Evolutionary conservation across 2,329 filamentous ascomycete species (phyloP), one percentile per base, ranked within the genome.

Genomic region (Fusarium tricinctum): DNA sequence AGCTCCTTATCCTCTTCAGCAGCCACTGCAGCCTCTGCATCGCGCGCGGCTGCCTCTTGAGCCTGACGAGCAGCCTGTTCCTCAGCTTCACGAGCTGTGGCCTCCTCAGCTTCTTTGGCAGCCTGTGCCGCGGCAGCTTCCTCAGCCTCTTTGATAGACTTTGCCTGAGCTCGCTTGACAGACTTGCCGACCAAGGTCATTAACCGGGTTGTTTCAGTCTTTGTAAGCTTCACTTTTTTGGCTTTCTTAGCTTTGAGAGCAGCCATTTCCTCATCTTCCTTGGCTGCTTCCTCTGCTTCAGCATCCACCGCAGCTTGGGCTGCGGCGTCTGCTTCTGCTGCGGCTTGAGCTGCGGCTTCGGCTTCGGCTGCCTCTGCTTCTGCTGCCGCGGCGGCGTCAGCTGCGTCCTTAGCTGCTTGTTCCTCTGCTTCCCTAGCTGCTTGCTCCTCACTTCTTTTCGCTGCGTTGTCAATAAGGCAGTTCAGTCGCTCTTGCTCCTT

Each of bases 181-280:
- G 64, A 53, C 20, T 69, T 68, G 10, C 66, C 66, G 7, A 71
- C 60, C 15, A 74, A 53, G 28, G 61, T 23, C 19, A 68, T 67
- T 15, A 74, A 57, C n/a, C 72, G 68, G 30, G 70, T 50, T 15
- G 59, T 68, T 19, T 74, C 72, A 26, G 54, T 67, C 46, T 72
- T 74, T 4, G 40, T 55, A 12, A 74, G 58, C 39, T 74, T 74
- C 39, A 69, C 70, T 58, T 80, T 80, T 72, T 83, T 84, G 32
- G 69, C 64, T 42, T 73, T 74, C 58, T 74, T 74, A 13, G 63
- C 67, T 47, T 67, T 71, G 5, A 74, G 45, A 12, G 49, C 38
- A 10, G 61, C 64, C 12, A 74, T 45, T 49, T 74, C 72, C 22
- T 68, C 64, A n/a, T 74, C 73, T 60, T 76, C 74, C 30, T 66